Evolutionary conservation across 257 asterid genomes (phyloP), one percentile per base, ranked within the genome.

Genomic region (Nicotiana obtusifolia): DNA sequence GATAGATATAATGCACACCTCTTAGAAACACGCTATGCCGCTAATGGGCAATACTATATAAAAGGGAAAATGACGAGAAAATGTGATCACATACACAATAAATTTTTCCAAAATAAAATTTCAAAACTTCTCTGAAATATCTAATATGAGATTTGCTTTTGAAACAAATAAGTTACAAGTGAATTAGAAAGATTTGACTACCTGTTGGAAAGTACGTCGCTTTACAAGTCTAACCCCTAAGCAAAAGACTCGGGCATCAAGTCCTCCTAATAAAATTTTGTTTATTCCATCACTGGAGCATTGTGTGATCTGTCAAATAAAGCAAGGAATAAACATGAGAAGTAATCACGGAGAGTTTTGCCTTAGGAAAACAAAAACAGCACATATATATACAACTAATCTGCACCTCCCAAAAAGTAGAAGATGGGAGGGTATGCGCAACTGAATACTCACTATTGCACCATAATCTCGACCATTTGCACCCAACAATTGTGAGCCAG

Each of bases 401-500:
- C 5, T 61, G 31, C 31, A 17, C 67, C 67, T 8, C 30, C 17
- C 15, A 20, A 76, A 76, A 7, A 26, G 80, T 20, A 28, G 5
- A 76, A 52, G 65, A 52, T 14, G 57, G 33, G 16, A 28, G 64
- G 9, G 15, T 60, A 8, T 9, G 52, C 22, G 92, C 93, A 81
- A 95, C 95, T 64, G 78, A 76, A 68, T 80, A 89, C 97, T 89
- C 87, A 92, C 95, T 82, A 87, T 69, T 44, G 88, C 89, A 13
- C 95, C 95, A 85, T 91, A 95, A 88, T 91, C 97, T 84, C 95
- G 86, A 84, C 91, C 93, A 86, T 89, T 91, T 49, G 91, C 91
- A 80, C 95, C 97, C 68, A 93, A 88, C 84, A 90, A 84, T 88
- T 92, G 97, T 10, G 97, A 90, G 76, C 97, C 97, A 41, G 97